Evolutionary conservation across 352 stramenopile genomes (phyloP).

Genomic region (Globisporangium parvum): DNA sequence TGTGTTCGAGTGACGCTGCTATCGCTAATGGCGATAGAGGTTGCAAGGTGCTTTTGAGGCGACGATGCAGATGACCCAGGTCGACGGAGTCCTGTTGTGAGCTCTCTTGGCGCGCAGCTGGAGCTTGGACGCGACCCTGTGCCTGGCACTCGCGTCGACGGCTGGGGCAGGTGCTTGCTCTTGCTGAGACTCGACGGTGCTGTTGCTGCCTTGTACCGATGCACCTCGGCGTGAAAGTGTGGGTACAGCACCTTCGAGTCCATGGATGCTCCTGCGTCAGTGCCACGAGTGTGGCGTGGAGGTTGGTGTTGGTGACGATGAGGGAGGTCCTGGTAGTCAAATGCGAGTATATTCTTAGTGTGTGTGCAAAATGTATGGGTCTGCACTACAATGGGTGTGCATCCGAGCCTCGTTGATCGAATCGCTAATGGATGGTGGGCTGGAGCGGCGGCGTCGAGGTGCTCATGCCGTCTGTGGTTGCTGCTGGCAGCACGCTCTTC

Average conservation of each 20-base stretch:
- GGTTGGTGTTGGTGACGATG: too few relatives aligned
- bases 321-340: too few relatives aligned
- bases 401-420: too few relatives aligned
- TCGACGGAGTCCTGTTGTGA: background rate
- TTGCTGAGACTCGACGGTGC: constrained; percentile 8
- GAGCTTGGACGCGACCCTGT: constrained; percentile 6
- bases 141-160: background rate
- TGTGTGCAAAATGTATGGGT: background rate
- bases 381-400: background rate
- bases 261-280: constrained; percentile 1
- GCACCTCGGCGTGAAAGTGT: constrained; percentile 48
- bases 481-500: constrained; percentile 7
- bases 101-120: background rate
- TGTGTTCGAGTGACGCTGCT: background rate
- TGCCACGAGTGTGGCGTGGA: too few relatives aligned
- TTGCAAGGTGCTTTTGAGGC: background rate
- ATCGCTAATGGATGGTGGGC: background rate
- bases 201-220: constrained; percentile 40
- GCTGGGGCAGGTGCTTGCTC: constrained; percentile 7
- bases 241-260: constrained; percentile 37
- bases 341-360: too few relatives aligned
- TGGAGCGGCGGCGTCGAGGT: constrained; percentile 2
- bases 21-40: background rate
- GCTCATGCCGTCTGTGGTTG: background rate
- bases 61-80: constrained; percentile 6